Evolutionary conservation across 163 green algal genomes (phyloP).

Genomic region (Trebouxiophyceae sp.): DNA sequence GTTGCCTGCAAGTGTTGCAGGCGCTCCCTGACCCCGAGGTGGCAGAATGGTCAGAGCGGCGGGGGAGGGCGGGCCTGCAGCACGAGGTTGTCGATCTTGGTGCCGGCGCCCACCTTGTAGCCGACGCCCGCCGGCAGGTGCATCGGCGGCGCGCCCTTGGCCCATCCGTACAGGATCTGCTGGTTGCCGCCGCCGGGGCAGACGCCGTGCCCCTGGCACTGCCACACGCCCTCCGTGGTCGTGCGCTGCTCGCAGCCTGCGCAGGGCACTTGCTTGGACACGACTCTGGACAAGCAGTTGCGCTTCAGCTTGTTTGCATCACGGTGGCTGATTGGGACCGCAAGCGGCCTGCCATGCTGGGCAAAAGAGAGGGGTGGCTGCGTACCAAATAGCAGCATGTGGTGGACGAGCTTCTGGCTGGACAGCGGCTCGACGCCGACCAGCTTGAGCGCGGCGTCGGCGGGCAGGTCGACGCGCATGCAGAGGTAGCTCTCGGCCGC

Average conservation of each 20-base stretch:
- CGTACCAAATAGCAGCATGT: constrained; percentile 80
- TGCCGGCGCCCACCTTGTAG: constrained; percentile 58
- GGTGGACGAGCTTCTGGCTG: constrained; percentile 59
- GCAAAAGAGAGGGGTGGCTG: background rate
- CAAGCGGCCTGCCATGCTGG: background rate
- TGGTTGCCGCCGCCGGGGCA: constrained; percentile 27
- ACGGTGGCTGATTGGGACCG: too few relatives aligned
- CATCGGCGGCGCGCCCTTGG: constrained; percentile 57
- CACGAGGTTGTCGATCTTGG: constrained; percentile 53
- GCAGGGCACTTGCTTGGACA: background rate
- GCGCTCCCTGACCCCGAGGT: too few relatives aligned
- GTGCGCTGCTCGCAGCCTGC: constrained; percentile 31
- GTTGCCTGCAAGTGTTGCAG: background rate
- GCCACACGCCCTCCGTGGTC: constrained; percentile 23
- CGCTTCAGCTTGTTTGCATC: too few relatives aligned
- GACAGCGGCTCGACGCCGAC: constrained; percentile 53
- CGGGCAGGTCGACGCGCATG: constrained; percentile 41
- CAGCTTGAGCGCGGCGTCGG: constrained; percentile 47
- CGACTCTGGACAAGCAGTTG: too few relatives aligned
- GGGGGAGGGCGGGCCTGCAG: constrained; percentile 41
- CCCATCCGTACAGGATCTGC: constrained; percentile 73
- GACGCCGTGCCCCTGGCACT: constrained; percentile 28
- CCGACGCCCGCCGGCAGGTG: constrained; percentile 53
- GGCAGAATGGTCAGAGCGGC: background rate
- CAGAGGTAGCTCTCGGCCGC: constrained; percentile 57